Evolutionary conservation across 768 basidiomycete species (phyloP).

Genomic region (Hygrocybe punicea): DNA sequence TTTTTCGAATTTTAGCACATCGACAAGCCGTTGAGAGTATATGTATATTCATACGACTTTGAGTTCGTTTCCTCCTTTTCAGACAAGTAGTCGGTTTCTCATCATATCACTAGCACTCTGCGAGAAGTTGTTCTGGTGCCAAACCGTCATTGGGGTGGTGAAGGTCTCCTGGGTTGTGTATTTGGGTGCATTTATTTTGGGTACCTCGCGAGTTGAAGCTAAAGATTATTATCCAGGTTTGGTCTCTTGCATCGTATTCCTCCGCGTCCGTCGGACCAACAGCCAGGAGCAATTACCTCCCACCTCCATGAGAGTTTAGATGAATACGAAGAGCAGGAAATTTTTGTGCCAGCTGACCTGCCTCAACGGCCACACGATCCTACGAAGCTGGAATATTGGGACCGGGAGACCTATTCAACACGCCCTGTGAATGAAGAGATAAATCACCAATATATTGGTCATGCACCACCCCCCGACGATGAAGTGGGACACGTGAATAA

Average conservation of each 20-base stretch:
- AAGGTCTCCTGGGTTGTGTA: slow-evolving; percentile 90
- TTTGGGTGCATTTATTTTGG: slow-evolving; percentile 68
- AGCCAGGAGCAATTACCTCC: slow-evolving; percentile 54
- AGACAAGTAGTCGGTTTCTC: slow-evolving; percentile 1
- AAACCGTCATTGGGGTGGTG: slow-evolving; percentile 96
- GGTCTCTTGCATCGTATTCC: slow-evolving; percentile 94
- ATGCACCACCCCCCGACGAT: neutral
- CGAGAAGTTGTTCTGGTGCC: slow-evolving; percentile 93
- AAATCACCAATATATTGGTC: neutral
- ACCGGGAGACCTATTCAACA: slow-evolving; percentile 16
- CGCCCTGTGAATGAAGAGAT: neutral
- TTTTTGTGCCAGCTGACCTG: slow-evolving; percentile 72
- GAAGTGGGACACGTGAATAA: slow-evolving; percentile 5
- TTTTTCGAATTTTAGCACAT: slow-evolving; percentile 58
- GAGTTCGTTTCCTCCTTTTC: slow-evolving; percentile 59
- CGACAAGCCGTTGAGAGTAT: slow-evolving; percentile 89
- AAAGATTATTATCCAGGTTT: slow-evolving; percentile 48
- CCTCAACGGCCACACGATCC: slow-evolving; percentile 30
- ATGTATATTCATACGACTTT: slow-evolving; percentile 96
- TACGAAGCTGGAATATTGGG: slow-evolving; percentile 31
- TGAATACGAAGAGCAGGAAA: slow-evolving; percentile 59
- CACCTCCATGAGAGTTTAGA: slow-evolving; percentile 48
- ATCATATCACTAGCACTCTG: slow-evolving; percentile 57
- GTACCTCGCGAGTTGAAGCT: neutral
- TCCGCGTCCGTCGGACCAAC: slow-evolving; percentile 58